A percentile compares a stretch with the other conserved stretches of the same genome.
Conservation (phyloP, 352 stramenopile genomes). For the Phytophthora sp. region DNA sequence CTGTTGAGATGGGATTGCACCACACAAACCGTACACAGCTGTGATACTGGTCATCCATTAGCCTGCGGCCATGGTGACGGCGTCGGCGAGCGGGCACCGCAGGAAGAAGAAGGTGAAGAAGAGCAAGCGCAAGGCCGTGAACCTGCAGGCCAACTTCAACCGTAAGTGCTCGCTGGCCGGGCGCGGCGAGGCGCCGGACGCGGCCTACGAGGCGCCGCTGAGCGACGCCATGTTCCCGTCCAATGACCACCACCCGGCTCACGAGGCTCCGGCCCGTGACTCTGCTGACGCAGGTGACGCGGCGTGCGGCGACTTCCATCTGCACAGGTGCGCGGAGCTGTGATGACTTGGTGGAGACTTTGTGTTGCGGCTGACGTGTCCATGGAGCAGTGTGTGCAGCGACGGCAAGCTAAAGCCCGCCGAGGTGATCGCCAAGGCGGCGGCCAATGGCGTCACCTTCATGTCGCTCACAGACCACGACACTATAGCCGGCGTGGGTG, state of each 20-base stretch:
- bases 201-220: conserved; percentile 40
- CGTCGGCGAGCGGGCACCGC: conserved; percentile 47
- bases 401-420: conserved; percentile 80
- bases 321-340: conserved; percentile 67
- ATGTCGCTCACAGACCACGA: conserved; percentile 89
- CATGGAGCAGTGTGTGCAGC: conserved; percentile 64
- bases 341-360: conserved; percentile 1
- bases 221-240: conserved; percentile 81
- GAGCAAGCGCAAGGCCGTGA: conserved; percentile 83
- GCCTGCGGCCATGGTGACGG: conserved; percentile 51
- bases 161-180: conserved; percentile 70
- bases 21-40: too few relatives aligned
- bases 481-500: conserved; percentile 81
- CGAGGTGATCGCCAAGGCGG: conserved; percentile 80
- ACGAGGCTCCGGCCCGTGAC: conserved; percentile 15
- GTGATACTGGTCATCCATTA: too few relatives aligned
- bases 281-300: conserved; percentile 62
- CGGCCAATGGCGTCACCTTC: conserved; percentile 77
- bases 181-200: not conserved
- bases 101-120: conserved; percentile 85
- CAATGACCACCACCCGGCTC: conserved; percentile 56
- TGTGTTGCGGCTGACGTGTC: not conserved
- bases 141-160: conserved; percentile 83
- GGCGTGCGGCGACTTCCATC: conserved; percentile 77
- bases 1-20: too few relatives aligned